Base-by-base conservation (phyloP, 2,329 filamentous ascomycete genomes). In the Fusarium humuli region DNA sequence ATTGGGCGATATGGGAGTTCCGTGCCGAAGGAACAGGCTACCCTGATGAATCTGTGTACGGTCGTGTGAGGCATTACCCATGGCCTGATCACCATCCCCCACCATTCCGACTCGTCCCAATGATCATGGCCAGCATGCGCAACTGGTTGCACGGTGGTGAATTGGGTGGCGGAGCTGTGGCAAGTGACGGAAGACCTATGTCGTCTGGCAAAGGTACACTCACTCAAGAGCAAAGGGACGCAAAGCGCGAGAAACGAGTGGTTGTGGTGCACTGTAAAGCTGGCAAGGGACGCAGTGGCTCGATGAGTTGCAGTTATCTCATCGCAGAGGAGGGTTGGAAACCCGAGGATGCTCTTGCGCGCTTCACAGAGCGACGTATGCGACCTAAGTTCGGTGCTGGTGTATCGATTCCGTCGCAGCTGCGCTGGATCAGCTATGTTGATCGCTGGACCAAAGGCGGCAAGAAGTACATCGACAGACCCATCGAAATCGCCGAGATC, bases 1-100 rank as follows among this genome's bases (percentile, higher is more conserved):
- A 96, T 69, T 99, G 96, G 96, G 90, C 92, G 5, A 97, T 99
- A 75, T 99, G 95, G 94, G 96, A 99, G 81, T 99, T 99, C 75
- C 91, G 96, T 47, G 96, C 94, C 37, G 96, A 99, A 79, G 96
- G 96, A 7, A 98, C 96, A 0, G 96, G 96, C 2, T 99, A 99
- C 76, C 94, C 94, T 0, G 96, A 99, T 77, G 88, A 90, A 20
- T 92, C 94, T 61, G 95, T 99, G 2, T 94, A 97, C 78, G 87
- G 89, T 34, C 87, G 94, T 5, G 91, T 98, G 69, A 88, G 91
- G 69, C 96, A 99, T 81, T 98, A 94, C 76, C 96, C 96, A 1
- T 99, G 93, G 90, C 96, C 96, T 0, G 96, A 99, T 78, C 96
- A 99, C 78, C 96, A 99, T 78, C 96, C 96, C 6, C 96, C 96